Conservation (phyloP, 2,329 filamentous ascomycete species). For the Anisogramma anomala region DNA sequence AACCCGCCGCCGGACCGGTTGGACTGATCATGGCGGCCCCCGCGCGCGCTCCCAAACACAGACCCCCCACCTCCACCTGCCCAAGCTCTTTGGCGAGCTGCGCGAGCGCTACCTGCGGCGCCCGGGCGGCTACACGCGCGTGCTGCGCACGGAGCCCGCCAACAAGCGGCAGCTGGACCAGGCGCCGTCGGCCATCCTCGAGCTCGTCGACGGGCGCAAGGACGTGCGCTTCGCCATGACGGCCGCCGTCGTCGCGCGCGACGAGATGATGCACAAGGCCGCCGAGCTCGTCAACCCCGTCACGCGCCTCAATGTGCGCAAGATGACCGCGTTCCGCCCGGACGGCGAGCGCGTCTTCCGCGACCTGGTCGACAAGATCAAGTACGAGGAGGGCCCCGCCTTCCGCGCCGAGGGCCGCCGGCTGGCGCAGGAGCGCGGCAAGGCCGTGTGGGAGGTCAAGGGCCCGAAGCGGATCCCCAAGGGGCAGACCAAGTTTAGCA, state of each 20-base stretch:
- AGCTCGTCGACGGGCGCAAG: conserved; percentile 86
- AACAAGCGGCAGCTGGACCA: conserved; percentile 75
- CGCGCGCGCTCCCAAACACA: too few relatives aligned
- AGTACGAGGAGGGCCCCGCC: conserved; percentile 17
- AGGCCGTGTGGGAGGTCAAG: conserved; percentile 19
- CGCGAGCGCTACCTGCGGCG: conserved; percentile 65
- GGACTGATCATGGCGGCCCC: too few relatives aligned
- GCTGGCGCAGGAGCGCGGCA: conserved; percentile 16
- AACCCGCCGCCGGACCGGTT: too few relatives aligned
- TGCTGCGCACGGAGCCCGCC: conserved; percentile 81
- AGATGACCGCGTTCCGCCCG: conserved; percentile 67
- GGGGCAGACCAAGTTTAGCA: too few relatives aligned
- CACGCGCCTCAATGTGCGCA: conserved; percentile 67
- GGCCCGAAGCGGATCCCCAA: conserved; percentile 18
- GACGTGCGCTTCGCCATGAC: conserved; percentile 95
- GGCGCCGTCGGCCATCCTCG: conserved; percentile 78
- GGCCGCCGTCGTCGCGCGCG: conserved; percentile 66
- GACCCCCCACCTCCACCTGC: conserved; percentile 59
- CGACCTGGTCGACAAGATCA: conserved; percentile 40
- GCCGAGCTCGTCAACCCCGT: conserved; percentile 46
- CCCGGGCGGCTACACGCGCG: conserved; percentile 87
- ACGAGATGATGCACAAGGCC: conserved; percentile 40
- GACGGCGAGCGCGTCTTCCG: conserved; percentile 59
- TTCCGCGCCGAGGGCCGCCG: conserved; percentile 6
- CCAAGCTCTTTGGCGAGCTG: conserved; percentile 80